Percentiles rank a stretch among this genome's conserved stretches.
These are phyloP conservation scores for Pichia scutulata DNA, from an alignment of 805 yeast genomes.

Conservation along the genomic window DNA sequence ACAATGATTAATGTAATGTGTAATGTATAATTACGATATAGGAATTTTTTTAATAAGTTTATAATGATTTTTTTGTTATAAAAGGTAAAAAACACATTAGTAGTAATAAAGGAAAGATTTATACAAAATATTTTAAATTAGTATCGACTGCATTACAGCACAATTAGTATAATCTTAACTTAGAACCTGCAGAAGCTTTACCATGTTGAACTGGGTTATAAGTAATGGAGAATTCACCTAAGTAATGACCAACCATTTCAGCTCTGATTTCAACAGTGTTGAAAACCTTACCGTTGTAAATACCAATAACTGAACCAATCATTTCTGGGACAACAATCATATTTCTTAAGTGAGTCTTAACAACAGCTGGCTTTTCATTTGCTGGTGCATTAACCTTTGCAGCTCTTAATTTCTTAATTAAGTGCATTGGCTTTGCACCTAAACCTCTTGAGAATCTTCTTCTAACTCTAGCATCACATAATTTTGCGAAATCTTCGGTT, in stretches of 20 bases:
- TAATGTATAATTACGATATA: background rate
- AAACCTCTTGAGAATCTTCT: slow-evolving; percentile 99
- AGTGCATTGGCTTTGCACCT: slow-evolving; percentile 89
- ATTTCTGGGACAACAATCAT: slow-evolving; percentile 98
- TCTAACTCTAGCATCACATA: slow-evolving; percentile 98
- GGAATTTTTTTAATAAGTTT: background rate
- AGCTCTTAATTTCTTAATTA: slow-evolving; percentile 95
- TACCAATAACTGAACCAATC: slow-evolving; percentile 98
- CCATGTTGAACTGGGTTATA: slow-evolving; percentile 99
- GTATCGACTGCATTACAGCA: background rate
- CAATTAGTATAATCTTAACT: slow-evolving; percentile 30
- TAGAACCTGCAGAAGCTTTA: slow-evolving; percentile 35
- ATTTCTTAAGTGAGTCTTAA: slow-evolving; percentile 99
- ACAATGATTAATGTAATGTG: background rate
- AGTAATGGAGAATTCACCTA: slow-evolving; percentile 99
- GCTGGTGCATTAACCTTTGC: slow-evolving; percentile 86
- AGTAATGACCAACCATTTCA: slow-evolving; percentile 99
- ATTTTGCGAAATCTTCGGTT: slow-evolving; percentile 94
- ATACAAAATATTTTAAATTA: slow-evolving; percentile 3
- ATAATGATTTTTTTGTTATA: background rate
- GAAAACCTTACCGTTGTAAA: slow-evolving; percentile 99
- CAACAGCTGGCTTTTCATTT: slow-evolving; percentile 95
- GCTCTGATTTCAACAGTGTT: slow-evolving; percentile 98
- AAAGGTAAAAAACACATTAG: background rate
- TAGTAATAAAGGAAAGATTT: slow-evolving; percentile 7